Conservation (phyloP, 148 eudicot genomes). For the Chenopodium berlandieri region DNA sequence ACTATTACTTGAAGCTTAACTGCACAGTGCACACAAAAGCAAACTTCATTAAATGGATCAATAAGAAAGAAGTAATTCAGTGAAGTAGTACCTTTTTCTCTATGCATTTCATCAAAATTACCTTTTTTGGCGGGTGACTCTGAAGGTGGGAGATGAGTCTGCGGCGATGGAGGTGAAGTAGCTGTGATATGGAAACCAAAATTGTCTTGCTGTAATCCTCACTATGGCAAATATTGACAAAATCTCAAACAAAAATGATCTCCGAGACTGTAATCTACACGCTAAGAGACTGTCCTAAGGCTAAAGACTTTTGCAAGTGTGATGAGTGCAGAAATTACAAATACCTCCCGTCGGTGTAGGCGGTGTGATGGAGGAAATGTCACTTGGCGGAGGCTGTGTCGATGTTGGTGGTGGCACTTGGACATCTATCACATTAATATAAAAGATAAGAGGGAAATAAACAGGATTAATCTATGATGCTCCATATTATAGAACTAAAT, state of each 20-base stretch:
- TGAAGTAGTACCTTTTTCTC: background rate
- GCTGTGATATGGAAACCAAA: background rate
- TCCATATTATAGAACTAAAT: no score
- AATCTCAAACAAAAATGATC: background rate
- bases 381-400: no score
- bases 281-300: no score
- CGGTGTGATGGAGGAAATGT: no score
- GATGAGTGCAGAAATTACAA: no score
- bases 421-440: no score
- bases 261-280: background rate
- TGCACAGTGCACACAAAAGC: no score
- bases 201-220: background rate
- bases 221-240: background rate
- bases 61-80: background rate
- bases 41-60: background rate
- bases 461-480: no score
- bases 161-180: background rate
- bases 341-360: no score
- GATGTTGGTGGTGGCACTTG: no score
- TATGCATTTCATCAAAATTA: background rate
- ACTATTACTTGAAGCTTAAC: background rate
- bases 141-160: background rate
- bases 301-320: no score
- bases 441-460: no score
- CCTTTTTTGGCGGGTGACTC: background rate